These are phyloP conservation scores for Schwanniomyces occidentalis DNA, from an alignment of 805 yeast species.

Conservation along the genomic window DNA sequence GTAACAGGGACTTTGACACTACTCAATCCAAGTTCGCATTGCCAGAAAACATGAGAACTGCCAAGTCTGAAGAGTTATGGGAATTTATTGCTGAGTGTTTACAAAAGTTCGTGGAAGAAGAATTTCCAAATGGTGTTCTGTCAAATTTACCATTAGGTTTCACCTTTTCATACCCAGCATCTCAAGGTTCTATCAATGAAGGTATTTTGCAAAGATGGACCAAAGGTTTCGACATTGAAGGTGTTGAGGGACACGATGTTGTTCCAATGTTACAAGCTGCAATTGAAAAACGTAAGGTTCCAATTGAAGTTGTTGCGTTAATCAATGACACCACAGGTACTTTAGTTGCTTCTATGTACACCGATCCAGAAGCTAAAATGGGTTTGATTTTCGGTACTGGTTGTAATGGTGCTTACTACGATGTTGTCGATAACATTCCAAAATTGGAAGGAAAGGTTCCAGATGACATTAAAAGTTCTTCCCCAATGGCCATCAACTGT, in stretches of 20 bases:
- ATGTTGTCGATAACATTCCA: constrained; percentile 67
- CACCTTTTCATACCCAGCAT: constrained; percentile 90
- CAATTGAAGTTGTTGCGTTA: constrained; percentile 85
- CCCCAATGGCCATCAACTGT: constrained; percentile 95
- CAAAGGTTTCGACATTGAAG: constrained; percentile 91
- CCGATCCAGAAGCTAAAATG: constrained; percentile 86
- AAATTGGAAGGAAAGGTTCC: constrained; percentile 74
- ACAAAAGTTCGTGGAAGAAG: constrained; percentile 63
- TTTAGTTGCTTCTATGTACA: constrained; percentile 89
- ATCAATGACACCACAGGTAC: constrained; percentile 98
- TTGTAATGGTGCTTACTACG: constrained; percentile 95
- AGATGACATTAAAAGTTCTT: constrained; percentile 58
- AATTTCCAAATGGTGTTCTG: constrained; percentile 67
- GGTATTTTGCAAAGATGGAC: constrained; percentile 96
- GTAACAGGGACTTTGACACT: constrained; percentile 81
- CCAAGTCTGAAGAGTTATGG: constrained; percentile 75
- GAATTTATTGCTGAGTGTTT: constrained; percentile 83
- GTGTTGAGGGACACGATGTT: constrained; percentile 92
- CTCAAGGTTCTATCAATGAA: constrained; percentile 77
- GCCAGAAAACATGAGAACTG: constrained; percentile 77
- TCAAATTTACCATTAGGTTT: constrained; percentile 80
- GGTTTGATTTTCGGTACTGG: constrained; percentile 98
- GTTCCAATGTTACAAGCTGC: constrained; percentile 87
- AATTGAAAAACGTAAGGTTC: constrained; percentile 60
- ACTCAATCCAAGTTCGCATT: constrained; percentile 83